These are phyloP conservation scores for Podila minutissima DNA, from an alignment of 192 early-diverging fungal species.

Conservation along the genomic window DNA sequence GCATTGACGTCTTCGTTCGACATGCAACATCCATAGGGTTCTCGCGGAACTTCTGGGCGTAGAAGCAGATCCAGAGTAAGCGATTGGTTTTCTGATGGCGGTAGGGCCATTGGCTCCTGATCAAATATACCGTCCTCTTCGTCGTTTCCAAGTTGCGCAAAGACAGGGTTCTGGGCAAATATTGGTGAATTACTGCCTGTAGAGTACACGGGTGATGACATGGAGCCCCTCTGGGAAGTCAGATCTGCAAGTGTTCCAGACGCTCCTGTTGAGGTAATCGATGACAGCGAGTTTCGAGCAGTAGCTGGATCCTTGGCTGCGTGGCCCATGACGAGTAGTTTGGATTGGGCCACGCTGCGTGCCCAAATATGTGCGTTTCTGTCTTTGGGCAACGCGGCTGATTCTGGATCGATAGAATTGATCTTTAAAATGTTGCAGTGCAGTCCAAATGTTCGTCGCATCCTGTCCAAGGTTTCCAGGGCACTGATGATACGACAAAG, in stretches of 20 bases:
- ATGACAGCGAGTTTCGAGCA: conserved; percentile 21
- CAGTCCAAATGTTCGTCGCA: conserved; percentile 74
- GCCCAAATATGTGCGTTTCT: conserved; percentile 58
- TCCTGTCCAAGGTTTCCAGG: conserved; percentile 63
- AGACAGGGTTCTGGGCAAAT: conserved; percentile 38
- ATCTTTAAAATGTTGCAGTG: conserved; percentile 68
- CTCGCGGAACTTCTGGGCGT: conserved; percentile 31
- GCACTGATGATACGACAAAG: conserved; percentile 52
- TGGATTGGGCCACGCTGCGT: conserved; percentile 47
- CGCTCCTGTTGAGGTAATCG: conserved; percentile 13
- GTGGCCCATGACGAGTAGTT: conserved; percentile 21
- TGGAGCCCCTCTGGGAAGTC: conserved; percentile 30
- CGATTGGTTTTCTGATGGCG: conserved; percentile 13
- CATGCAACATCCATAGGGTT: conserved; percentile 63
- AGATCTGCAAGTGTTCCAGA: conserved; percentile 29
- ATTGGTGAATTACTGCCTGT: conserved; percentile 48
- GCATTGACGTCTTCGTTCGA: conserved; percentile 62
- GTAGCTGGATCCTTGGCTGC: conserved; percentile 20
- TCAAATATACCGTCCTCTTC: conserved; percentile 39
- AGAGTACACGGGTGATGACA: conserved; percentile 52
- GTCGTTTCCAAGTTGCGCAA: conserved; percentile 39
- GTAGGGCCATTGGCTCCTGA: conserved; percentile 29
- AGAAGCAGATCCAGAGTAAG: conserved; percentile 28
- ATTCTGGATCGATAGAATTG: conserved; percentile 59
- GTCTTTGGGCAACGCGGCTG: conserved; percentile 20